Base-by-base conservation (phyloP, 1,284 basidiomycete genomes). In the Pyrrhoderma noxium region DNA sequence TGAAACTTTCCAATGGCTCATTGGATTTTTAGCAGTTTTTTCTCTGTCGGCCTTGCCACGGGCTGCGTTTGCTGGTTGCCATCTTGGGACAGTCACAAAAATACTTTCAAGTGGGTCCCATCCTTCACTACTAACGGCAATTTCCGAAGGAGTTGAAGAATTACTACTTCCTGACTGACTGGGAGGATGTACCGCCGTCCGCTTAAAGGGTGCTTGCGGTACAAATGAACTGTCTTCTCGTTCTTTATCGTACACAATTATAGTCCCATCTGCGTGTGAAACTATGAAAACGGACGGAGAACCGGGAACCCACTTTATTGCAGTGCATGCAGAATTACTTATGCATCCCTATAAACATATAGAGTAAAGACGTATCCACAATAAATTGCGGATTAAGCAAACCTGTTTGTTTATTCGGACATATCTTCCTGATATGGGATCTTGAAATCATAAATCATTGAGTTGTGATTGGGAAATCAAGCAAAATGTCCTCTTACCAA, bases 351-450 rank as follows among this genome's bases (percentile, higher is more conserved):
- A 58, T n/a, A 43, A 35, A 21, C 41, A 25, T 16, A 19, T 16
- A 38, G 34, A 27, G 11, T 54, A 45, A 57, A 45, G 13, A 35
- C 55, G 61, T 27, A 57, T 47, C 54, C 38, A 47, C 50, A 21
- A 35, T 43, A 51, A 4, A 42, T 23, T 40, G 4, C 16, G 37
- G 2, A 40, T 19, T 16, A 22, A 14, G 66, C 74, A 61, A 61
- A 85, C 89, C 65, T 85, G 83, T 65, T 97, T 97, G 71, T 98
- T 98, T 49, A 97, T 73, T 22, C 94, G 88, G 7, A 80, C 80
- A 63, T 97, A 98, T 40, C 89, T 83, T 37, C 80, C 87, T 45
- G 77, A 80, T 61, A 92, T 85, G 45, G 90, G 89, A 64, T 94
- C 92, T 84, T 63, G 25, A 45, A 40, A 22, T 35, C 34, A 2